Base-by-base conservation (phyloP, 2,329 filamentous ascomycete genomes). In the Madurella mycetomatis region DNA sequence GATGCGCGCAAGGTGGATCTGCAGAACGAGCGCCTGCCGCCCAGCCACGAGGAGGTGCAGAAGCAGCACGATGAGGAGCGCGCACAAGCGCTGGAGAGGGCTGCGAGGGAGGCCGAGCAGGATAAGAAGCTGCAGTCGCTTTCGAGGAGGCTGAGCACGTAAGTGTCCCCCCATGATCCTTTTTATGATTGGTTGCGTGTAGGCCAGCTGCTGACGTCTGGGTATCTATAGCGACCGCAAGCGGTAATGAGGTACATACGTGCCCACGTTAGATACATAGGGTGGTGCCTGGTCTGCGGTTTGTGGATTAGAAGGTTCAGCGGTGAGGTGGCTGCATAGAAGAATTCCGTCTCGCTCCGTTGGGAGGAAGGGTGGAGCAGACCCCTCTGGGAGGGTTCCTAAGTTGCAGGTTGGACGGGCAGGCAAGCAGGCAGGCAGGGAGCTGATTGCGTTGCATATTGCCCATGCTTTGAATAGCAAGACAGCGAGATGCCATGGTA, bases 1-100 rank as follows among this genome's bases (percentile, higher is more conserved):
- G 94, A 99, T 71, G 94, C 94, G 15, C 82, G 91, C 60, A 97
- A 96, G 78, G 92, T 99, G 47, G 94, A 99, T 75, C 67, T 97
- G 59, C 92, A 97, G 75, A 99, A 99, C 71, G 94, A 99, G 75
- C 83, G 90, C 59, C 78, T 99, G 60, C 94, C 94, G 47, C 94
- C 94, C 0, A 94, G 84, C 60, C 88, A 94, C 58, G 92, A 97
- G 47, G 94, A 99, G 72, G 92, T 97, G 17, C 81, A 85, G 60
- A 86, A 86, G 72, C 89, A 87, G 70, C 89, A 86, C 58, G 88
- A 91, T 67, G 87, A 90, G 66, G 90, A 91, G 65, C 82, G 88
- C 68, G 83, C 86, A 62, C 84, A 88, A 67, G 94, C 94, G 13
- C 75, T 99, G 61, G 87, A 95, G 74, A 85, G 91, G 69, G 94